Base-by-base conservation (phyloP, 306 rosid genomes). In the Delonix regia region DNA sequence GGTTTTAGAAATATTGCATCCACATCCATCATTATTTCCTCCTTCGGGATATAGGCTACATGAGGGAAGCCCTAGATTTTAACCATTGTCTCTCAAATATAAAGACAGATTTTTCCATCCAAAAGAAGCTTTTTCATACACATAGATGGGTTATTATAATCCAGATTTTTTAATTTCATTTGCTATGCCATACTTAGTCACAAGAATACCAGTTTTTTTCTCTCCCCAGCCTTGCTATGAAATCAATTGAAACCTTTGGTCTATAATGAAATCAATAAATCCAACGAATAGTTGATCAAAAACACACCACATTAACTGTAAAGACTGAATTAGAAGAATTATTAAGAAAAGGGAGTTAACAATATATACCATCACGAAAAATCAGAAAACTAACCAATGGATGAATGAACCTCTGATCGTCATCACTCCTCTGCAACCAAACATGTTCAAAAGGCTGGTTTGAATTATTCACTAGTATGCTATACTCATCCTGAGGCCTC, bases 381-480 rank as follows among this genome's bases (percentile, higher is more conserved):
- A 42, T 5, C 8, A 81, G 38, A 69, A 79, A 27, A 84, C 93
- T 61, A 76, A 95, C 99, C 87, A 95, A 80, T 68, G 99, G 99
- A 84, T 95, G 99, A 74, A 91, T 69, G 82, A 85, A 88, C 73
- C 89, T 82, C 36, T 49, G 86, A 24, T 83, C 99, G 80, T 95
- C 98, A n/a, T 91, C 97, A 83, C 86, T 85, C 82, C 81, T 91
- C 82, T 88, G 84, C 90, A 95, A 69, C 98, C 92, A 86, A 68
- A 86, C 92, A 89, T 95, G 99, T 73, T 88, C 87, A 80, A 93
- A 95, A 6, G 97, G 94, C 76, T 86, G 88, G 77, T 93, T 93
- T 0, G 85, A 49, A 80, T 95, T 95, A 66, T 93, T 81, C 59
- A 91, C 91, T 53, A 83, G 59, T 56, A 95, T 87, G 18, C 82